Evolutionary conservation across 2,329 filamentous ascomycete genomes (phyloP), one percentile per base, ranked within the genome.

Genomic region (Chaetomium sp.): DNA sequence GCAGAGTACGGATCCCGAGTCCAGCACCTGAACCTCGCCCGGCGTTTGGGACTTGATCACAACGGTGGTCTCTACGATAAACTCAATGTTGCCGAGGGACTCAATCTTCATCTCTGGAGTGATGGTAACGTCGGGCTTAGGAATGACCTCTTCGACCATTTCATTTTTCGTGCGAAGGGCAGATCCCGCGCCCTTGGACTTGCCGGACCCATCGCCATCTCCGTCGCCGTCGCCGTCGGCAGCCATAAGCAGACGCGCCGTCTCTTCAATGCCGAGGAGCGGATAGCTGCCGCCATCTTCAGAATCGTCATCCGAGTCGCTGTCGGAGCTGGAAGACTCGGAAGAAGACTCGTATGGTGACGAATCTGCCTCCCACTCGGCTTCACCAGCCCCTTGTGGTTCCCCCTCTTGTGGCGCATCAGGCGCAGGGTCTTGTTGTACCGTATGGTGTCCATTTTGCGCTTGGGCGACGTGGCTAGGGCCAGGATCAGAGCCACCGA

Each of bases 281-380:
- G 88, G 81, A 64, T 90, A 90, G 35, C 81, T 81, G 57, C 84
- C 84, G 52, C 79, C 80, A 54, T 82, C 79, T 40, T 76, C 74
- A 1, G 71, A 75, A 42, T 73, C 73, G 19, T 76, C 73, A 50
- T 80, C 79, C n/a, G 79, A 81, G 0, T 79, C 81, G 41, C 79
- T 80, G 59, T 85, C 81, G 2, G 82, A 84, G 63, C 72, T 76
- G 66, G 74, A 78, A 4, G 79, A 81, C 11, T 82, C 77, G 0
- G 78, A 79, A 0, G 81, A 88, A 5, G 86, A 88, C 65, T 85
- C 82, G 66, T 87, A 87, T 0, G 87, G 87, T 0, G 86, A 89
- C 1, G 87, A 91, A 65, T 92, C 88, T 6, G 79, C 74, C 67
- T 95, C 89, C 89, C 90, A 97, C 70, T 96, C 91, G 3, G 87